phyloP scores from a whole-genome alignment of 2,329 filamentous ascomycete species.

The Trichoderma sp. region DNA sequence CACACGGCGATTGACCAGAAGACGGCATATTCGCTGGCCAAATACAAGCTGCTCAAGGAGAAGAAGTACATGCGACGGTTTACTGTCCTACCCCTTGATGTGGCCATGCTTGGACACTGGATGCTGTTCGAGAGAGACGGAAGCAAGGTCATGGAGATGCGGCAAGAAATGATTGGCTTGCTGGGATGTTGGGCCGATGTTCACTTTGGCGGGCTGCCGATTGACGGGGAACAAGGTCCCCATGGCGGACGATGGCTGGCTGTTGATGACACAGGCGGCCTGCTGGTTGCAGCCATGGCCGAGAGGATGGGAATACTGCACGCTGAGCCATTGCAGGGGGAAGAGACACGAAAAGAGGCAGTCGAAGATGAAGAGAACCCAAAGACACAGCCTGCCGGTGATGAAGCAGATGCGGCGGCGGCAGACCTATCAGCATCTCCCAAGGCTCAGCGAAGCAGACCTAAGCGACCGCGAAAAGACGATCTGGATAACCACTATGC shows the following conservation, averaged over 20 bases:
- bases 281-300: conserved; percentile 80
- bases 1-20: conserved; percentile 92
- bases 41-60: conserved; percentile 92
- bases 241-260: conserved; percentile 68
- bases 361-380: conserved; percentile 20
- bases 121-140: conserved; percentile 79
- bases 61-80: conserved; percentile 92
- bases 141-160: conserved; percentile 77
- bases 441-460: conserved; percentile 32
- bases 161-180: conserved; percentile 80
- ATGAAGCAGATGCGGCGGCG: conserved; percentile 5
- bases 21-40: conserved; percentile 88
- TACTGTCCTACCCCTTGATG: conserved; percentile 79
- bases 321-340: conserved; percentile 37
- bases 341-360: conserved; percentile 1
- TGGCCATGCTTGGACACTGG: conserved; percentile 73
- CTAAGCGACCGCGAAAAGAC: conserved; percentile 39
- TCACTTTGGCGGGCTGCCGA: conserved; percentile 56
- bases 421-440: conserved; percentile 22
- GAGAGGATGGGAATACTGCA: conserved; percentile 86
- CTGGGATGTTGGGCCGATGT: conserved; percentile 89
- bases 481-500: conserved; percentile 67
- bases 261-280: conserved; percentile 82
- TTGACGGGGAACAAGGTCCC: conserved; percentile 32
- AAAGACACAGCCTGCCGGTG: conserved; percentile 14